Base-by-base conservation (phyloP, 768 basidiomycete genomes). In the Mycena haematopus region DNA sequence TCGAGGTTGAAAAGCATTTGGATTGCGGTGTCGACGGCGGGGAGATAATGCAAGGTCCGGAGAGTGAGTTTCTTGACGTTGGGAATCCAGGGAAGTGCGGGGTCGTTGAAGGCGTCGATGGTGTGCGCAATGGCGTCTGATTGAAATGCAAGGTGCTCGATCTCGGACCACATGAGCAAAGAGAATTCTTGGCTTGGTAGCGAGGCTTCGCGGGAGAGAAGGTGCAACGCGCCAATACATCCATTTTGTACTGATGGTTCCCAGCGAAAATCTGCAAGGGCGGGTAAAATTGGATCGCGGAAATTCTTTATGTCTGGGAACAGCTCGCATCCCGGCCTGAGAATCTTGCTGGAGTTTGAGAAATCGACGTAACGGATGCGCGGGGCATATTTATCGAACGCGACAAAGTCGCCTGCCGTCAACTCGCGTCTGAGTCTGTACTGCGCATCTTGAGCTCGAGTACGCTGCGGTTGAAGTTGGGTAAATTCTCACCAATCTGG, bases 31-130 rank as follows among this genome's bases (percentile, higher is more conserved):
- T 31, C 29, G 15, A 58, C 36, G 10, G 54, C 66, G 11, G 66
- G 66, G n/a, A 67, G 66, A n/a, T 53, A 64, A 44, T 67, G 51
- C 5, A 67, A 25, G 13, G 62, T 67, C 25, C 66, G 66, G 29
- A 67, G 55, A 6, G 46, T 60, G 45, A 67, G 46, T 47, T 60
- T 60, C 52, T 64, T 63, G 24, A 67, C 66, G 33, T 63, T 59
- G 11, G 66, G 66, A 6, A 67, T 55, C 66, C 66, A 67, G 15
- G 55, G 66, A 22, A 67, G 62, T 7, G 62, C 47, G 9, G 66
- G 62, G 29, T 67, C 56, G 25, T 67, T 67, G 59, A 67, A 67
- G 21, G 66, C 58, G 3, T 61, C 55, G 15, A 64, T 67, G 36
- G 62, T 55, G 9, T 24, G 10, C 45, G 38, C 42, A 14, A 67